Base-by-base conservation (phyloP, 2,329 filamentous ascomycete species). In the Ascochyta viciae-villosae region DNA sequence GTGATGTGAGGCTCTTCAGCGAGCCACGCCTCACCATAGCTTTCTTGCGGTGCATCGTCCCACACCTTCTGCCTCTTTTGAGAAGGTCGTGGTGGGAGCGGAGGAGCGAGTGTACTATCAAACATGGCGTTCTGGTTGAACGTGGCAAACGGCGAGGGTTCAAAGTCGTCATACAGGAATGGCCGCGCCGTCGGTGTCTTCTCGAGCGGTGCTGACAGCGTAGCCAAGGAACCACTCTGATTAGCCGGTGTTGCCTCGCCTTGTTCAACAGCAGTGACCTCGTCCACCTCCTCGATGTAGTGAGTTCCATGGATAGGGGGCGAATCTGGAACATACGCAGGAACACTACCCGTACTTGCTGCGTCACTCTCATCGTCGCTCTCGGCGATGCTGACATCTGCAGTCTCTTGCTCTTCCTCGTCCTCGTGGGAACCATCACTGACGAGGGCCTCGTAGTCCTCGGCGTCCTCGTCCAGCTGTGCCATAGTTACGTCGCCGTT, bases 31-130 rank as follows among this genome's bases (percentile, higher is more conserved):
- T 41, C 39, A 3, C 22, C 22, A 16, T 42, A 22, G 5, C 47
- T 22, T 12, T 43, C 38, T 1, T 39, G 47, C 15, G 38, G 2
- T 8, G 26, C 27, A 15, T 31, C 40, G 22, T 49, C 45, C 51
- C 44, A 49, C 4, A 48, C 44, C n/a, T 19, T 61, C 57, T 40
- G 39, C 33, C 41, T 38, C 40, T 52, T 45, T 54, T 51, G 51
- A 6, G 53, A 29, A 50, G 53, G 53, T 12, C 53, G 64, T 38
- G 66, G 64, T 13, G 65, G 64, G 4, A 66, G 50, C 39, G 63
- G 55, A 15, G 63, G 58, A 31, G 60, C 57, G 31, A 37, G 1
- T n/a, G 37, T 15, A 37, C 6, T 27, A 8, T 47, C 38, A 15
- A 26, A 38, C 35, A 31, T 19, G 22, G 24, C n/a, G 10, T 24